Evolutionary conservation across 139 green algal genomes (phyloP).

Genomic region (Chloropicon primus): DNA sequence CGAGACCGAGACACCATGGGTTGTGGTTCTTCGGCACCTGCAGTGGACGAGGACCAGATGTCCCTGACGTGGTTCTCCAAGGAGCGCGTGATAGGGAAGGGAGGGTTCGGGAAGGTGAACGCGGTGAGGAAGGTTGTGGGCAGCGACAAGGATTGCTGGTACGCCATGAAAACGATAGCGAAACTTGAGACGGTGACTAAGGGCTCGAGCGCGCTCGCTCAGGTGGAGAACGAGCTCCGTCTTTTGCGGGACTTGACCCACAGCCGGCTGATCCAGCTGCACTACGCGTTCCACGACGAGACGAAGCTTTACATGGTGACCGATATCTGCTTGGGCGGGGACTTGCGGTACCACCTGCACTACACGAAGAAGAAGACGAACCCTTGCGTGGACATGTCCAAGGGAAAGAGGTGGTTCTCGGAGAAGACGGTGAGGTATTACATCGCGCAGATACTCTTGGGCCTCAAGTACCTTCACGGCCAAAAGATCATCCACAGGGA

Average conservation of each 20-base stretch:
- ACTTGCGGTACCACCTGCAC: neutral
- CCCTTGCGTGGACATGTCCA: neutral
- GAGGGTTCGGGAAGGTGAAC: neutral
- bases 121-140: neutral
- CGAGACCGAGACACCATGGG: no score
- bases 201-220: neutral
- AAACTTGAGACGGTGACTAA: neutral
- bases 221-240: neutral
- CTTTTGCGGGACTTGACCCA: neutral
- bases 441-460: neutral
- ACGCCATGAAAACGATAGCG: neutral
- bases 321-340: neutral
- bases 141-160: neutral
- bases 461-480: slow-evolving; percentile 83
- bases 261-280: neutral
- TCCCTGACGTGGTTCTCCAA: neutral
- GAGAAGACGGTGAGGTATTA: neutral
- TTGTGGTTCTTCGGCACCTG: neutral
- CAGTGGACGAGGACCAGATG: neutral
- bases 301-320: neutral
- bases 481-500: slow-evolving; percentile 83
- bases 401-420: neutral
- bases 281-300: neutral
- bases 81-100: neutral
- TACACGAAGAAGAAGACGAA: neutral